Conservation (phyloP, 768 basidiomycete genomes). For the Macrolepiota dolichaula region DNA sequence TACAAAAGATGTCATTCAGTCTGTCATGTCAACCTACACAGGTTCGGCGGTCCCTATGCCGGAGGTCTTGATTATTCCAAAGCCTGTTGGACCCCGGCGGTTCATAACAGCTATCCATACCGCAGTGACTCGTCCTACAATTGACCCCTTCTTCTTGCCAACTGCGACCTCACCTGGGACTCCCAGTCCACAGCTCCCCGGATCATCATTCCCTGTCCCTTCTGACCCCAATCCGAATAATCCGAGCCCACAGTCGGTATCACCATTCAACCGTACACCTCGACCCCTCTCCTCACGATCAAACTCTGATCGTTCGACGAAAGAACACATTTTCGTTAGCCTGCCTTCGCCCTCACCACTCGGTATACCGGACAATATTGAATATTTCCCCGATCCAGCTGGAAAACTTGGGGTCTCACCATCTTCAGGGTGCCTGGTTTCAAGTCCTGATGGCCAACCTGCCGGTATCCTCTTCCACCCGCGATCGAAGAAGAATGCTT, state of each 20-base stretch:
- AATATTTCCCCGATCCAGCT: constrained; percentile 75
- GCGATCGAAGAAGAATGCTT: constrained; percentile 34
- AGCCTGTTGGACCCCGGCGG: constrained; percentile 93
- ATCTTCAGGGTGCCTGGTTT: constrained; percentile 85
- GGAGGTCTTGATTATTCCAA: constrained; percentile 96
- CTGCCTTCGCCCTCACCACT: constrained; percentile 67
- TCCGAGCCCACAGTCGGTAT: not conserved
- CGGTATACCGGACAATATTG: constrained; percentile 64
- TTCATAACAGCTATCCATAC: constrained; percentile 92
- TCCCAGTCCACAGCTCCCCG: constrained; percentile 51
- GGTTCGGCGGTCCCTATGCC: constrained; percentile 51
- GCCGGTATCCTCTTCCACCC: constrained; percentile 98
- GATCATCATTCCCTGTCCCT: constrained; percentile 39
- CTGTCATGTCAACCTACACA: constrained; percentile 47
- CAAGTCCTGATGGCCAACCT: constrained; percentile 90
- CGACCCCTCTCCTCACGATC: constrained; percentile 52
- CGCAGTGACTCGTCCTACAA: constrained; percentile 77
- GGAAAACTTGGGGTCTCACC: constrained; percentile 71
- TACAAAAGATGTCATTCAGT: constrained; percentile 83
- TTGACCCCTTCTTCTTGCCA: constrained; percentile 92
- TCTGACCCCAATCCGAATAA: not conserved
- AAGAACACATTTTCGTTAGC: constrained; percentile 32
- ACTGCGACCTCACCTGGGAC: constrained; percentile 89
- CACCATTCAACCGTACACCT: constrained; percentile 26
- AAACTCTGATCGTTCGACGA: constrained; percentile 61